Percentiles rank a stretch among this genome's conserved stretches.
phyloP scores from a whole-genome alignment of 805 yeast species.

The Torulaspora franciscae region DNA sequence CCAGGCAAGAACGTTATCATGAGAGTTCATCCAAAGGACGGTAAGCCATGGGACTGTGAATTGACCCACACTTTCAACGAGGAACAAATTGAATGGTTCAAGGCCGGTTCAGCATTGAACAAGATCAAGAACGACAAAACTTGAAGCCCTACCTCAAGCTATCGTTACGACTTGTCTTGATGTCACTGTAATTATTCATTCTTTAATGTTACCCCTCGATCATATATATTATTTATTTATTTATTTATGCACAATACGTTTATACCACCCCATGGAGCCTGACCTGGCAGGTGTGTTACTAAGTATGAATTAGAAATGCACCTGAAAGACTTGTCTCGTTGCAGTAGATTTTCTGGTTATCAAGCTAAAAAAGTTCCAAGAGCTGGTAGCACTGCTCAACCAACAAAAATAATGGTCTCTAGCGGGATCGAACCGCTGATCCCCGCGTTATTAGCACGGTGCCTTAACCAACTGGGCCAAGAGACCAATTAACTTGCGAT shows the following conservation, averaged over 20 bases:
- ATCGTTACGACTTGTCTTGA: slow-evolving; percentile 7
- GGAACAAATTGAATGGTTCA: slow-evolving; percentile 99
- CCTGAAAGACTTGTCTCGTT: neutral
- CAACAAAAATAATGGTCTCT: slow-evolving; percentile 14
- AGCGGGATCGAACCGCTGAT: slow-evolving; percentile 24
- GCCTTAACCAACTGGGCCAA: slow-evolving; percentile 23
- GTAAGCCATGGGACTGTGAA: slow-evolving; percentile 80
- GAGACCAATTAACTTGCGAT: slow-evolving; percentile 13
- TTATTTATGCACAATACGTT: slow-evolving; percentile 11
- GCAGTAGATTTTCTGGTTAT: too few species aligned
- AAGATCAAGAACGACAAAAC: slow-evolving; percentile 39
- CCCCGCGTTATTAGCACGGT: slow-evolving; percentile 23
- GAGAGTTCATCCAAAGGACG: slow-evolving; percentile 68
- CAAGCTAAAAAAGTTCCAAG: neutral
- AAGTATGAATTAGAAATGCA: too few species aligned
- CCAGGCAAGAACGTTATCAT: slow-evolving; percentile 88
- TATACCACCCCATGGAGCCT: neutral
- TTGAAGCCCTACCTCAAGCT: slow-evolving; percentile 1
- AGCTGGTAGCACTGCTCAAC: neutral
- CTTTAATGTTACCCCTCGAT: slow-evolving; percentile 10
- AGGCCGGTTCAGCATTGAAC: slow-evolving; percentile 98
- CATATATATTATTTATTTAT: slow-evolving; percentile 6
- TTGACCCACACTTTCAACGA: slow-evolving; percentile 93
- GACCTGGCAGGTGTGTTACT: too few species aligned
- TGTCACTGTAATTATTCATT: slow-evolving; percentile 14